A percentile compares a stretch with the other conserved stretches of the same genome.
Conservation (phyloP, 352 stramenopile genomes). For the Globisporangium cylindrosporum region DNA sequence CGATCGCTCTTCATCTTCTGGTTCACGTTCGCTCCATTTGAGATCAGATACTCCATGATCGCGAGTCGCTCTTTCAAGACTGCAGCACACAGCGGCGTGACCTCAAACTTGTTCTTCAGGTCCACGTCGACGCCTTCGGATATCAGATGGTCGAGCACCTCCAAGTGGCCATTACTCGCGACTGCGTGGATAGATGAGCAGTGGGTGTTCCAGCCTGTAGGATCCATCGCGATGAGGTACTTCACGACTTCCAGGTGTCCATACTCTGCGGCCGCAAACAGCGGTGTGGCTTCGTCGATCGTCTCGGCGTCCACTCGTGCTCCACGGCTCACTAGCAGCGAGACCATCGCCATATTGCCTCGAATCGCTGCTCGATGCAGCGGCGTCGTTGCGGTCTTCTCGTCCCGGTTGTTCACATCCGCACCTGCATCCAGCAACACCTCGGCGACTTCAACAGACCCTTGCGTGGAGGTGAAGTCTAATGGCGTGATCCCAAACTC, state of each 20-base stretch:
- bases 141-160: conserved; percentile 17
- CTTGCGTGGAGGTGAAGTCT: conserved; percentile 13
- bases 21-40: conserved; percentile 21
- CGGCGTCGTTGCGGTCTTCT: conserved; percentile 19
- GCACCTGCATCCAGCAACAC: conserved; percentile 18
- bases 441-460: conserved; percentile 12
- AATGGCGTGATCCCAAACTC: conserved; percentile 19
- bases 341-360: conserved; percentile 13
- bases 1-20: conserved; percentile 16
- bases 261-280: conserved; percentile 18
- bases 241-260: conserved; percentile 18
- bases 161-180: conserved; percentile 19
- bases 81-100: conserved; percentile 18
- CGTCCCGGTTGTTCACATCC: conserved; percentile 18
- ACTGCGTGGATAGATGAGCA: conserved; percentile 16
- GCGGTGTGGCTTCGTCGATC: conserved; percentile 13
- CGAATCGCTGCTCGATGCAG: conserved; percentile 19
- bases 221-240: conserved; percentile 12
- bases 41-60: conserved; percentile 16
- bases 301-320: conserved; percentile 15
- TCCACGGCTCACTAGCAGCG: conserved; percentile 11
- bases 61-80: conserved; percentile 12
- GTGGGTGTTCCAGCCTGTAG: conserved; percentile 5
- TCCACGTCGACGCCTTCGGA: conserved; percentile 13
- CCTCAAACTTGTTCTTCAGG: conserved; percentile 12